These are phyloP conservation scores for Salvia splendens DNA, from an alignment of 257 asterid species.

Conservation along the genomic window DNA sequence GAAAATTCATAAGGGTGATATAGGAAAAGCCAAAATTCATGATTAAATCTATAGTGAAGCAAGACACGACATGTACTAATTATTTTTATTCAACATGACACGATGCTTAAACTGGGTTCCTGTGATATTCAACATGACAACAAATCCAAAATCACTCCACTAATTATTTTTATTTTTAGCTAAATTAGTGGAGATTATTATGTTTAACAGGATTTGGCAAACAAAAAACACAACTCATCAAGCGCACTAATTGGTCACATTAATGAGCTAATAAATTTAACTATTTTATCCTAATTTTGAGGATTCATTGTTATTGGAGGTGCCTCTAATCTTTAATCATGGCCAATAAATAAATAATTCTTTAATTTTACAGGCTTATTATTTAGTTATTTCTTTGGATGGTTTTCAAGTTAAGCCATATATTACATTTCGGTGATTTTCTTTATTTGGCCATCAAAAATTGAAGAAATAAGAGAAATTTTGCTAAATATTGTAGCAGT, in stretches of 20 bases:
- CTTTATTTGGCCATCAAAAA: neutral
- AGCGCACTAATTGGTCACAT: conserved; percentile 50
- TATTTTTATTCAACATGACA: too few species aligned
- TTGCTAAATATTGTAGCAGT: neutral
- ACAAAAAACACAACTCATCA: conserved; percentile 52
- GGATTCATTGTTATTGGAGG: conserved; percentile 37
- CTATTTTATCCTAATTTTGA: conserved; percentile 44
- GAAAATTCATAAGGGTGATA: neutral
- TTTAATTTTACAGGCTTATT: conserved; percentile 8
- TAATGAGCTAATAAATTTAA: conserved; percentile 32
- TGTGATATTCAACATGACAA: conserved; percentile 51
- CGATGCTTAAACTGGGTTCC: conserved; percentile 49
- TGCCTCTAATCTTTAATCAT: conserved; percentile 38
- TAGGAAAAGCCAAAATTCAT: neutral
- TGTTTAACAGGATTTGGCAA: conserved; percentile 32
- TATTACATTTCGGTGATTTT: neutral
- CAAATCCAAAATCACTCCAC: conserved; percentile 66
- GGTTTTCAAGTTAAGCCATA: neutral
- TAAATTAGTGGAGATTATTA: conserved; percentile 33
- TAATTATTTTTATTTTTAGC: conserved; percentile 13
- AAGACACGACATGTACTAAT: conserved; percentile 57
- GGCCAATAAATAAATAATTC: conserved; percentile 11
- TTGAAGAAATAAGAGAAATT: too few species aligned
- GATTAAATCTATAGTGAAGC: conserved; percentile 23
- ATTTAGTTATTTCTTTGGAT: neutral